Base-by-base conservation (phyloP, 495 filamentous ascomycete species). In the Hyaloscypha finlandica region DNA sequence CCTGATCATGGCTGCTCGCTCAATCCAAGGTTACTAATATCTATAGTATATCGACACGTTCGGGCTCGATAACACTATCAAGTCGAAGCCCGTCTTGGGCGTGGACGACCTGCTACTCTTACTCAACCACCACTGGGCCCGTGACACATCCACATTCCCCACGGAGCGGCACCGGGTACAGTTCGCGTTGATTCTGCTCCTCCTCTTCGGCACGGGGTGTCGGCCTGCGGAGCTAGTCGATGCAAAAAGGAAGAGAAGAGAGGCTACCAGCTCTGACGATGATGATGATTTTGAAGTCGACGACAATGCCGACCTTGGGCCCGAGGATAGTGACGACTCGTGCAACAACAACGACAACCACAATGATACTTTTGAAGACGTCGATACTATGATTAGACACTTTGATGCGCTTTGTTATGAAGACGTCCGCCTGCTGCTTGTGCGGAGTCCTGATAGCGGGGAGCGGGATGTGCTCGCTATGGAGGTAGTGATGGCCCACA, bases 371-470 rank as follows among this genome's bases (percentile, higher is more conserved):
- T n/a, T n/a, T n/a, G n/a, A n/a, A n/a, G n/a, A n/a, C n/a, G n/a
- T n/a, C n/a, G n/a, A 57, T 55, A 55, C 55, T 63, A 70, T 67
- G 25, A 4, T 35, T 22, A 63, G 64, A 67, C 48, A 30, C 30
- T 70, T 63, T n/a, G 29, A 76, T 20, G 66, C 71, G 53, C 71
- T 74, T 59, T 74, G 65, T 60, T 75, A 76, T 58, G 64, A 76
- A 58, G 74, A 74, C 32, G 60, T 68, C 52, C 54, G 64, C n/a
- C 65, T 70, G 0, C 60, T 67, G 29, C 20, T 68, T 25, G 59
- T 70, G 25, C 37, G 59, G 29, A 61, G 55, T 42, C 68, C 53
- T 31, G 30, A 29, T 25, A 32, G 39, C 2, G 51, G 64, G 39
- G 56, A 62, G 52, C 53, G 66, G 35, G 68, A 65, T 62, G 56